Conservation (phyloP, 768 basidiomycete species). For the Strobilomyces dryophilus region DNA sequence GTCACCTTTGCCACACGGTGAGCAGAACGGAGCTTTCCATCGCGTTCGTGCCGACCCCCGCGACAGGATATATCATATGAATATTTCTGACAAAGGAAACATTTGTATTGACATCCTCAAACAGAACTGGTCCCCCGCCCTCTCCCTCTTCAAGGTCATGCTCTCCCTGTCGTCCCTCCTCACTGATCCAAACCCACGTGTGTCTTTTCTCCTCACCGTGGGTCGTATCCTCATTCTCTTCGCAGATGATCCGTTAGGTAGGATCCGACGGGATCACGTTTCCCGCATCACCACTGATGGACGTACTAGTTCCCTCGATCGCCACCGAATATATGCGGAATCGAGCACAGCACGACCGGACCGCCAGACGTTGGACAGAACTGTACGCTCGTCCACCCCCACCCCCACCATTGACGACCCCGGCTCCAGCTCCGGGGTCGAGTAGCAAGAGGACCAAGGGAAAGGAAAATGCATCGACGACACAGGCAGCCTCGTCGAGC, state of each 20-base stretch:
- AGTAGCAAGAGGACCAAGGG: constrained; percentile 30
- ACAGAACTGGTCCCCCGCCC: constrained; percentile 89
- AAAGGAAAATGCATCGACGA: constrained; percentile 29
- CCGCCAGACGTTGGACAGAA: constrained; percentile 75
- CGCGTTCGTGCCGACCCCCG: neutral
- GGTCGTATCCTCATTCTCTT: constrained; percentile 5
- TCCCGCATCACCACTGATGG: neutral
- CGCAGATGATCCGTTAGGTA: constrained; percentile 70
- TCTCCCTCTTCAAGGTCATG: constrained; percentile 93
- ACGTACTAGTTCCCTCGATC: constrained; percentile 53
- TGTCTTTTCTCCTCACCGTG: constrained; percentile 26
- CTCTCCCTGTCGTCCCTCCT: constrained; percentile 89
- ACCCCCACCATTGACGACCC: constrained; percentile 14
- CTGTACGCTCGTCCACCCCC: constrained; percentile 56
- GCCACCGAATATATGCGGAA: constrained; percentile 65
- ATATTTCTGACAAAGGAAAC: constrained; percentile 72
- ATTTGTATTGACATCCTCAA: constrained; percentile 92
- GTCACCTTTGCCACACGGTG: constrained; percentile 73
- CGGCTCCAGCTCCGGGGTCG: constrained; percentile 7
- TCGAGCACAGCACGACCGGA: constrained; percentile 68
- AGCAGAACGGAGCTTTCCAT: constrained; percentile 10
- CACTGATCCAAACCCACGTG: constrained; percentile 92
- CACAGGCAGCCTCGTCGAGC: constrained; percentile 4
- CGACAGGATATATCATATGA: constrained; percentile 83
- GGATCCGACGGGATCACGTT: constrained; percentile 5